Evolutionary conservation across 108 stramenopile species (phyloP), one percentile per base, ranked within the genome.

Genomic region (Stephanodiscus triporus): DNA sequence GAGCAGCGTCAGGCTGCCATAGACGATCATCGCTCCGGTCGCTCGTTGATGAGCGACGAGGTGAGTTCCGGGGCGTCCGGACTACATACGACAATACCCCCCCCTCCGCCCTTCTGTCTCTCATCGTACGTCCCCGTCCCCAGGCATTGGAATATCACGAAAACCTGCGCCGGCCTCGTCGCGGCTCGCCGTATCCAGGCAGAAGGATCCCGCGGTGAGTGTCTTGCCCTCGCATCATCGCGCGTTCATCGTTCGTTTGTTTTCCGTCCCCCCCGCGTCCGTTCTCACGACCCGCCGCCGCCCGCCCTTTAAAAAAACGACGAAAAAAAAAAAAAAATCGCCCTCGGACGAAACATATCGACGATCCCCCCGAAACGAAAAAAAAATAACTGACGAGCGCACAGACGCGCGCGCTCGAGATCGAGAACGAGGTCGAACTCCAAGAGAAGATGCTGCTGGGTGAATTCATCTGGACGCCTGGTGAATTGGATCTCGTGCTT

Each of bases 361-460:
- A n/a, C n/a, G n/a, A n/a, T n/a, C n/a, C n/a, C n/a, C n/a, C n/a
- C n/a, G n/a, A n/a, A n/a, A n/a, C n/a, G n/a, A n/a, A n/a, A 42
- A 63, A 34, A 63, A 6, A 34, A 63, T 9, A 23, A 34, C 24
- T 9, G 7, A 66, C 9, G 40, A 42, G 5, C 32, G 32, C 17
- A 51, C 36, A 49, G 53, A 53, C 55, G 30, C 50, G 19, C 11
- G 20, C 29, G 2, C 51, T 69, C 30, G 68, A 56, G 53, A 69
- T 69, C 13, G 68, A 69, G 55, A 54, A 72, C n/a, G 71, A 72
- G 23, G 56, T 67, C 54, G 36, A 58, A 54, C 17, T 72, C 9
- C 71, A 69, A 1, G 71, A 66, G n/a, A 51, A 34, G 23, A 72
- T 72, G 71, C 30, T 58, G 54, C 20, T 23, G 26, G 66, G 71